These are phyloP conservation scores for Serendipita indica DNA, from an alignment of 768 basidiomycete species.

Conservation along the genomic window DNA sequence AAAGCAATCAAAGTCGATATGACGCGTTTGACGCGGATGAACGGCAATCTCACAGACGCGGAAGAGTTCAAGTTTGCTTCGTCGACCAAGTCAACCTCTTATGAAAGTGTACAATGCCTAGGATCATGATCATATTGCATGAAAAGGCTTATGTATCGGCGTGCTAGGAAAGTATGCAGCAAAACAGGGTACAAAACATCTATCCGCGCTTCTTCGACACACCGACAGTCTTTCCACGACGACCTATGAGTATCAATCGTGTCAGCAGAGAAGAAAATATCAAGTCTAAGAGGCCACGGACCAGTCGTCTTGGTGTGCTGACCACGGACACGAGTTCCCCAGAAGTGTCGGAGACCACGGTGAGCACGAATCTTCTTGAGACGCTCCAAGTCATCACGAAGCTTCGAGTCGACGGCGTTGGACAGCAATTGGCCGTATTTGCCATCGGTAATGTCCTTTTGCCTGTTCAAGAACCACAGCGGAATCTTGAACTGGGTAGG, in stretches of 20 bases:
- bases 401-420: slow-evolving; percentile 92
- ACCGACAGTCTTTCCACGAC: slow-evolving; percentile 92
- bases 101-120: not conserved
- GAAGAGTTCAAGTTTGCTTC: not conserved
- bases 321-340: slow-evolving; percentile 91
- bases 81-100: not conserved
- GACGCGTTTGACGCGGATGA: too few species aligned
- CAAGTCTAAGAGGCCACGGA: slow-evolving; percentile 23
- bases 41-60: slow-evolving; percentile 12
- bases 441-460: slow-evolving; percentile 94
- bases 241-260: slow-evolving; percentile 35
- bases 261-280: not conserved
- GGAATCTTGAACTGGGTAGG: slow-evolving; percentile 99
- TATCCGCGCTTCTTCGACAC: slow-evolving; percentile 81
- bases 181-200: slow-evolving; percentile 11
- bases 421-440: slow-evolving; percentile 94
- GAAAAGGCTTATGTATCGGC: not conserved
- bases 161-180: not conserved
- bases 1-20: too few species aligned
- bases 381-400: slow-evolving; percentile 95
- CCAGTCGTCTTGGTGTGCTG: slow-evolving; percentile 99
- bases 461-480: slow-evolving; percentile 98
- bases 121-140: slow-evolving; percentile 3
- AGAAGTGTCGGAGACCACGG: slow-evolving; percentile 81
- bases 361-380: slow-evolving; percentile 99